Base-by-base conservation (phyloP, 257 asterid genomes). In the Solanum etuberosum region DNA sequence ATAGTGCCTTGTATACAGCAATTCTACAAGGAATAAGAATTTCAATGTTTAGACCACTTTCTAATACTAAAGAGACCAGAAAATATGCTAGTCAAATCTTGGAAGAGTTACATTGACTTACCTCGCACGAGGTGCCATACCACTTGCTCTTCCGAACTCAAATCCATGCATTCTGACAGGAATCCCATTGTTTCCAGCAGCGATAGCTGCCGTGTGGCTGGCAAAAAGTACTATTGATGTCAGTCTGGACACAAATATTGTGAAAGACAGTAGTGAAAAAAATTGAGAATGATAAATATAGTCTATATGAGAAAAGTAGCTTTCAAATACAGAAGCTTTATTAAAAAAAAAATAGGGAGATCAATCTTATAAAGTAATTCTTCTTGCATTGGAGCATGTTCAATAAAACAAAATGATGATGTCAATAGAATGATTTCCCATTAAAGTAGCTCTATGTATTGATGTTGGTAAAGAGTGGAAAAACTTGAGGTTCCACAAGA, bases 51-150 rank as follows among this genome's bases (percentile, higher is more conserved):
- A 61, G 85, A 68, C 34, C 76, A 81, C 21, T 48, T 48, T 29
- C 5, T 5, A 85, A 72, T 57, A 38, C 34, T 72, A 86, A 72
- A 72, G 84, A 85, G 32, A 51, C 29, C 16, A 16, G 73, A 25
- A 72, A 86, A 21, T 34, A 72, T 72, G 88, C 83, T 73, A 23
- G 37, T 72, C 54, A 84, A 76, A 34, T 87, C 68, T 86, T 76
- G 23, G 80, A 68, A 31, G 42, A 18, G 32, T 5, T 29, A 20
- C 57, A 6, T 23, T 57, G 86, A 7, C 88, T 88, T 87, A 94
- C 99, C 99, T 95, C 42, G 99, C 99, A 83, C 99, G 99, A 43
- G 99, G 99, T 86, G 99, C 99, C 99, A 97, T 97, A 87, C 99
- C 99, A 93, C 99, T 97, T 67, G 99, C 99, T 92, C 92, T 89